A percentile compares a stretch with the other conserved stretches of the same genome.
These are phyloP conservation scores for Aspergillus novofumigatus DNA, from an alignment of 2,329 filamentous ascomycete species.

Conservation along the genomic window DNA sequence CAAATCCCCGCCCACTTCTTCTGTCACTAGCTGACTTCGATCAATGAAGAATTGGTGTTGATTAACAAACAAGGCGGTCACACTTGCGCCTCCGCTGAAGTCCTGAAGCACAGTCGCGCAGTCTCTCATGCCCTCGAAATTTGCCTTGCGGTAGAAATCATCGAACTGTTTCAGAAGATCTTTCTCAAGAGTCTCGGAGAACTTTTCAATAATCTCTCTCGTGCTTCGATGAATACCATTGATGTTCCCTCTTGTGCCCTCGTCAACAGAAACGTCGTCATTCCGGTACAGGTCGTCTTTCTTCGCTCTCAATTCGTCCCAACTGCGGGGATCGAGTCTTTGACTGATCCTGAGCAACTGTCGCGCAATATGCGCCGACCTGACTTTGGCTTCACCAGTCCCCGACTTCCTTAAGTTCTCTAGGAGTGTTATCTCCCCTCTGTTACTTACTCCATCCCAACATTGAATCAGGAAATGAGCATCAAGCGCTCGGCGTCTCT, in stretches of 20 bases:
- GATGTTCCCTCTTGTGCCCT: constrained; percentile 48
- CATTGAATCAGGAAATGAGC: constrained; percentile 94
- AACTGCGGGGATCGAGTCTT: constrained; percentile 73
- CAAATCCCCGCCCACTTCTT: constrained; percentile 63
- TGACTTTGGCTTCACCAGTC: constrained; percentile 84
- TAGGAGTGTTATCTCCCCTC: constrained; percentile 77
- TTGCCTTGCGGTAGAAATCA: constrained; percentile 89
- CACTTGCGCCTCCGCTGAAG: constrained; percentile 92
- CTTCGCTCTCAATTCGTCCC: constrained; percentile 50
- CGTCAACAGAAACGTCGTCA: constrained; percentile 32
- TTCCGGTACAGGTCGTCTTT: constrained; percentile 49
- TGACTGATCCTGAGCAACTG: constrained; percentile 94
- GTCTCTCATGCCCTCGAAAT: constrained; percentile 97
- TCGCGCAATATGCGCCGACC: constrained; percentile 87
- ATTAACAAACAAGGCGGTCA: constrained; percentile 94
- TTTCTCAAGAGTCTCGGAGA: constrained; percentile 91
- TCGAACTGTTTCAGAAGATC: constrained; percentile 95
- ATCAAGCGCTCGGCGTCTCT: constrained; percentile 83
- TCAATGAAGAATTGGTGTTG: constrained; percentile 99
- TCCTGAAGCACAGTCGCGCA: constrained; percentile 91
- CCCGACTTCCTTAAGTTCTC: constrained; percentile 84
- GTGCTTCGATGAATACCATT: constrained; percentile 55
- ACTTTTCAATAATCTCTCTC: constrained; percentile 90
- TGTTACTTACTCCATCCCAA: constrained; percentile 92
- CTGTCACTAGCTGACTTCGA: constrained; percentile 81